Percentiles rank a stretch among this genome's conserved stretches.
phyloP scores from a whole-genome alignment of 805 yeast genomes.

The Myxozyma udenii region DNA sequence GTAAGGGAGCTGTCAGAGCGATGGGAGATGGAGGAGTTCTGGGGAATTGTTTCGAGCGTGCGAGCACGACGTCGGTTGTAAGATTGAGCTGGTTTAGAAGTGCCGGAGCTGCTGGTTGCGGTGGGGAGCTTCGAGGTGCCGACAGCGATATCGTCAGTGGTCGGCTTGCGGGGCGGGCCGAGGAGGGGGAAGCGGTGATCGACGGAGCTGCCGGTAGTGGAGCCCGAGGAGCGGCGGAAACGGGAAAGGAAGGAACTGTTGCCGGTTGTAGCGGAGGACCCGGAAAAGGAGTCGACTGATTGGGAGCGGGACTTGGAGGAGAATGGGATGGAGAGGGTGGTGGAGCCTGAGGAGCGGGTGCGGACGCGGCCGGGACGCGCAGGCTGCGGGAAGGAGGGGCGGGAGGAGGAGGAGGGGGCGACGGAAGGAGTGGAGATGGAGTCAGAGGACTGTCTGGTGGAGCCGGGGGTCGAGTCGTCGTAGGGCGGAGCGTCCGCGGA shows the following conservation, averaged over 20 bases:
- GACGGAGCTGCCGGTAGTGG: conserved; percentile 19
- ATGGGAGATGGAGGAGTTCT: conserved; percentile 14
- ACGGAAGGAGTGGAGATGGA: conserved; percentile 4
- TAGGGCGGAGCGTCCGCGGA: too few relatives aligned
- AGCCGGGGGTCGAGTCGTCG: background rate
- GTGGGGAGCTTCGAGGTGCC: background rate
- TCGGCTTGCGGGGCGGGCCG: background rate
- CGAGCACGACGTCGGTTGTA: conserved; percentile 25
- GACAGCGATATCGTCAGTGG: background rate
- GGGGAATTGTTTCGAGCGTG: conserved; percentile 29
- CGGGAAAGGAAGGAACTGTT: conserved; percentile 21
- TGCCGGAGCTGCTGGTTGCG: background rate
- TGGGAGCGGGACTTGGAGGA: conserved; percentile 18
- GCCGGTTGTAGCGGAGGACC: conserved; percentile 11
- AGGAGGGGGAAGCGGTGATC: conserved; percentile 5
- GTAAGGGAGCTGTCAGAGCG: background rate
- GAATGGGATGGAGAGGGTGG: conserved; percentile 5
- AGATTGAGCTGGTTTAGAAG: conserved; percentile 3
- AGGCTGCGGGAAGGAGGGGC: background rate
- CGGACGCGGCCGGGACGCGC: background rate
- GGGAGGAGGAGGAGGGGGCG: background rate
- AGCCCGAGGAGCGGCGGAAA: conserved; percentile 22
- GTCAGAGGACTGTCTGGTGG: background rate
- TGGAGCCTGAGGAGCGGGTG: conserved; percentile 4
- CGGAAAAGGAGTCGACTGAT: conserved; percentile 18